These are phyloP conservation scores for Vickermania ingenoplastis DNA, from an alignment of 208 protist genomes.

Conservation along the genomic window DNA sequence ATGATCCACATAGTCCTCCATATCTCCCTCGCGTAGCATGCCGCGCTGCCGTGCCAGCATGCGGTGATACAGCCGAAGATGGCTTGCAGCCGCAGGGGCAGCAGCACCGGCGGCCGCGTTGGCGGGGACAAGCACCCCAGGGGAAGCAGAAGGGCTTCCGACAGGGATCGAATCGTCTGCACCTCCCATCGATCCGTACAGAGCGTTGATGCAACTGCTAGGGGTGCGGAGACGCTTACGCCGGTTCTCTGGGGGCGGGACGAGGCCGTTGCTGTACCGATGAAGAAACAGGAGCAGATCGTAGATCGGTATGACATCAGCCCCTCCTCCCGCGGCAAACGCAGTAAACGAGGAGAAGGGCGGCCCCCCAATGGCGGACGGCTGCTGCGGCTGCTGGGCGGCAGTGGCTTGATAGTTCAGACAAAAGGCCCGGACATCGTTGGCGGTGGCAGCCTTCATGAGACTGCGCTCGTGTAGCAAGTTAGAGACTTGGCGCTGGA, in stretches of 20 bases:
- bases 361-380: background rate
- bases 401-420: slow-evolving; percentile 39
- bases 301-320: slow-evolving; percentile 33
- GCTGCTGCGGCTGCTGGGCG: background rate
- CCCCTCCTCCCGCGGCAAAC: background rate
- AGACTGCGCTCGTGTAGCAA: slow-evolving; percentile 58
- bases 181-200: background rate
- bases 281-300: slow-evolving; percentile 53
- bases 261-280: slow-evolving; percentile 69
- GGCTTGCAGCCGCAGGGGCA: slow-evolving; percentile 3
- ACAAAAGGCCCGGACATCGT: slow-evolving; percentile 57
- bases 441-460: slow-evolving; percentile 49
- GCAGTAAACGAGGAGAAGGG: background rate
- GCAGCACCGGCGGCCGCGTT: background rate
- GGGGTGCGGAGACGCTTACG: slow-evolving; percentile 52
- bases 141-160: background rate
- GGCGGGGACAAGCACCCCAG: background rate
- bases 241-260: slow-evolving; percentile 30
- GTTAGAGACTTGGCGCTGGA: slow-evolving; percentile 53
- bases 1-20: slow-evolving; percentile 14
- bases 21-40: slow-evolving; percentile 24
- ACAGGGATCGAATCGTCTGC: background rate
- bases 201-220: background rate
- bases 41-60: slow-evolving; percentile 41
- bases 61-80: slow-evolving; percentile 51